phyloP scores from a whole-genome alignment of 768 basidiomycete species.

The Lentinula sp. region DNA sequence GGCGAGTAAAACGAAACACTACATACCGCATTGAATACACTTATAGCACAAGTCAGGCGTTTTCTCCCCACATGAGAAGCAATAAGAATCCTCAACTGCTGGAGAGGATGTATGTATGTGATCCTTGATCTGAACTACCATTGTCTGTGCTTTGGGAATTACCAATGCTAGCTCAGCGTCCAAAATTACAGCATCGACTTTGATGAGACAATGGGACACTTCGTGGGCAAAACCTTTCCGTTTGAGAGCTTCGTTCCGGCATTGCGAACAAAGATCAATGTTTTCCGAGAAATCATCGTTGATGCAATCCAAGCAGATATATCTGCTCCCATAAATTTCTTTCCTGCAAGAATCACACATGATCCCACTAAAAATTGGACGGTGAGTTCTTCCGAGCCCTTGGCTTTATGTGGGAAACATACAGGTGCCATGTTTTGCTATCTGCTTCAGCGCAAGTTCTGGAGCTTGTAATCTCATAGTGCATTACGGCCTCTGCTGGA shows the following conservation, averaged over 20 bases:
- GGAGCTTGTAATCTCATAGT: neutral
- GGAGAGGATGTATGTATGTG: neutral
- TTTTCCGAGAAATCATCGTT: neutral
- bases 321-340: neutral
- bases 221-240: neutral
- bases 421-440: neutral
- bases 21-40: neutral
- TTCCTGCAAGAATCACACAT: neutral
- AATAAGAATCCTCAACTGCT: neutral
- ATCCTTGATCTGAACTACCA: neutral
- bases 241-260: neutral
- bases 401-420: neutral
- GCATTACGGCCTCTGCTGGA: neutral
- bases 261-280: conserved; percentile 2
- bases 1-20: neutral
- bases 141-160: neutral
- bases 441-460: neutral
- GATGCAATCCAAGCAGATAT: neutral
- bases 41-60: neutral
- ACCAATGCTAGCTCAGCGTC: neutral
- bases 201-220: neutral
- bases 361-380: neutral
- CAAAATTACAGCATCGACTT: neutral
- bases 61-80: neutral
- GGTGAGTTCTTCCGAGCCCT: neutral